A percentile compares a stretch with the other conserved stretches of the same genome.
Conservation (phyloP, 2,329 filamentous ascomycete genomes). For the Fusarium armeniacum region DNA sequence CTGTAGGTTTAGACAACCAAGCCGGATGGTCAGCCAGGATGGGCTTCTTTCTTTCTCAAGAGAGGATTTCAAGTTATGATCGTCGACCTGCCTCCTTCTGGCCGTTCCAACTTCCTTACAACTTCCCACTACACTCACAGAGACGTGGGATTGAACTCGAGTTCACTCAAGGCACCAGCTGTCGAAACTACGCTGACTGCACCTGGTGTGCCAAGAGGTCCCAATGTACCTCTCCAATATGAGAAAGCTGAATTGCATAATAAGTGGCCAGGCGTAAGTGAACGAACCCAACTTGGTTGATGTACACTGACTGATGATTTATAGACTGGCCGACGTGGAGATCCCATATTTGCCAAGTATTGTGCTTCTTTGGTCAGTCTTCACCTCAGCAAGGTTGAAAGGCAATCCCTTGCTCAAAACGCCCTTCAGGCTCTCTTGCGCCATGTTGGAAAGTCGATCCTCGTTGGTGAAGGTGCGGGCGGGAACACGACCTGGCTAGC, state of each 20-base stretch:
- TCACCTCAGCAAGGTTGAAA: constrained; percentile 46
- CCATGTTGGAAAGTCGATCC: constrained; percentile 57
- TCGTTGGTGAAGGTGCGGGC: constrained; percentile 66
- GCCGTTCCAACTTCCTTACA: constrained; percentile 53
- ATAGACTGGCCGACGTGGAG: constrained; percentile 57
- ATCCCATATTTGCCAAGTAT: constrained; percentile 64
- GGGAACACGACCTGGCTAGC: constrained; percentile 62
- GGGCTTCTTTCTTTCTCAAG: constrained; percentile 61
- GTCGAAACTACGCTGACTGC: constrained; percentile 55
- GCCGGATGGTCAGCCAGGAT: constrained; percentile 62
- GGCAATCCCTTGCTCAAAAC: constrained; percentile 52
- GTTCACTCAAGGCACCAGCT: constrained; percentile 36
- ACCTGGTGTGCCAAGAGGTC: constrained; percentile 34
- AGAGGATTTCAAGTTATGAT: constrained; percentile 61
- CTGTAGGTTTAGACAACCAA: constrained; percentile 60
- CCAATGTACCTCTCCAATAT: constrained; percentile 36
- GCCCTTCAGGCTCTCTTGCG: constrained; percentile 61
- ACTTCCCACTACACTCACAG: constrained; percentile 41
- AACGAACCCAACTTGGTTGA: rapidly evolving
- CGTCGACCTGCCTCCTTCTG: constrained; percentile 59
- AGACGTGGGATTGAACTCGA: constrained; percentile 36
- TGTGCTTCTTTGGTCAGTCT: constrained; percentile 60
- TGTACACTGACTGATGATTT: constrained; percentile 2
- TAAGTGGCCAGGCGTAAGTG: constrained; percentile 58
- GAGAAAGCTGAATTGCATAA: constrained; percentile 51